Base-by-base conservation (phyloP, 768 basidiomycete genomes). In the Ramaria rubella region DNA sequence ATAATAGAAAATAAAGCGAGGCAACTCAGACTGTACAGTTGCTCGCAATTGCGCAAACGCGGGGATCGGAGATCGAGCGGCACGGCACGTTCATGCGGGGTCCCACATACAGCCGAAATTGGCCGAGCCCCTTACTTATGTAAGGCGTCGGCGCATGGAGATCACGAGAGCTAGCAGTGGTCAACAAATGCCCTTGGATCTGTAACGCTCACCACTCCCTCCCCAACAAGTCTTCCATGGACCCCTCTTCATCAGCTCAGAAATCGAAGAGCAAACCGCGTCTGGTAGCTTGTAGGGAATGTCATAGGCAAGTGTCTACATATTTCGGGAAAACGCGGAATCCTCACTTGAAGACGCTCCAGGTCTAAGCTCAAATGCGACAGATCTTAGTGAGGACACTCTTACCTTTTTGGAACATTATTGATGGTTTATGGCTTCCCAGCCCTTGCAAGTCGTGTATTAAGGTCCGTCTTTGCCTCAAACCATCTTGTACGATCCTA, bases 371-470 rank as follows among this genome's bases (percentile, higher is more conserved):
- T 56, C 9, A 56, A 56, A 23, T 56, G 55, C 31, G 55, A 56
- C 40, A 48, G 55, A 46, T 36, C 55, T 3, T 56, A 56, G 55
- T 56, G 24, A 48, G 55, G 1, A 11, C 23, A 17, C 1, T 21
- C 40, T 5, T 19, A n/a, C 15, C 27, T 42, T 1, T 24, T 30
- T 42, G 19, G 23, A 40, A 7, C 5, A 4, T 26, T 15, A 3
- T 5, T 44, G n/a, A 52, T 8, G 30, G 9, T 21, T 4, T 5
- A 3, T 45, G 19, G 4, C 27, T 11, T 29, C 3, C 46, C 26
- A 56, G 55, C 26, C 55, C 55, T 14, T 56, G 55, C 36, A 56
- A 56, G 36, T 56, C 55, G 19, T 56, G 55, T 45, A 56, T 56
- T 5, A 56, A 56, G 44, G 55, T 56, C 21, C 23, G 53, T 45